phyloP scores from a whole-genome alignment of 306 rosid species.

The Macrotyloma uniflorum region DNA sequence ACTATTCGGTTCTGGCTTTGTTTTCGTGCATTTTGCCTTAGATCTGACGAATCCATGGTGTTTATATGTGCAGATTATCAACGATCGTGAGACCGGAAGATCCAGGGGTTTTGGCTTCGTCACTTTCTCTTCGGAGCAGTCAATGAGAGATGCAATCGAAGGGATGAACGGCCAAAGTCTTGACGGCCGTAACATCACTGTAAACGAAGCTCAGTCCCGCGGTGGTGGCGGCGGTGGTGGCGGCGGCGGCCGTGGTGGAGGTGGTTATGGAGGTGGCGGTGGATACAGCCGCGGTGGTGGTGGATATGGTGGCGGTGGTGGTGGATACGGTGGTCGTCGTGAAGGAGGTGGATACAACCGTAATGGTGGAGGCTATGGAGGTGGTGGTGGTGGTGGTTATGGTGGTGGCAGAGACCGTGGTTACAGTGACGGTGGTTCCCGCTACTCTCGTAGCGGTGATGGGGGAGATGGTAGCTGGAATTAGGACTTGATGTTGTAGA shows the following conservation, averaged over 20 bases:
- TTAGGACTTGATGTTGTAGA: not conserved
- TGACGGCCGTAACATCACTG: slow-evolving; percentile 89
- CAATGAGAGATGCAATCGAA: slow-evolving; percentile 81
- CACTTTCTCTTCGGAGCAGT: slow-evolving; percentile 64
- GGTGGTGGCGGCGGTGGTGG: slow-evolving; percentile 50
- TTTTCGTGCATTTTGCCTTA: not conserved
- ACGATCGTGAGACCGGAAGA: slow-evolving; percentile 92
- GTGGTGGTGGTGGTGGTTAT: not conserved
- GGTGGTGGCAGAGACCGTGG: slow-evolving; percentile 34
- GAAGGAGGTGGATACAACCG: slow-evolving; percentile 43
- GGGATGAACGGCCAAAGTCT: slow-evolving; percentile 83
- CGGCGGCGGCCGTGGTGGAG: slow-evolving; percentile 50
- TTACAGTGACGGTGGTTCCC: slow-evolving; percentile 42
- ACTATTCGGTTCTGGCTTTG: not conserved
- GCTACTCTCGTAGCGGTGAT: slow-evolving; percentile 52
- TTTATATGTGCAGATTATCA: slow-evolving; percentile 53
- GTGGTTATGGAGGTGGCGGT: slow-evolving; percentile 30
- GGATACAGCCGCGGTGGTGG: slow-evolving; percentile 33
- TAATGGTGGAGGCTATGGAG: not conserved
- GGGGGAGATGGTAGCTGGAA: slow-evolving; percentile 61
- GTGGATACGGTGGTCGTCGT: slow-evolving; percentile 32
- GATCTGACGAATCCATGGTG: not conserved
- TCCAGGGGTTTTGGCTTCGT: slow-evolving; percentile 94
- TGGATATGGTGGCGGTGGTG: not conserved
- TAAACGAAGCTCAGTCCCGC: slow-evolving; percentile 88